Conservation (phyloP, 495 filamentous ascomycete species). For the Daldinia concentrica region DNA sequence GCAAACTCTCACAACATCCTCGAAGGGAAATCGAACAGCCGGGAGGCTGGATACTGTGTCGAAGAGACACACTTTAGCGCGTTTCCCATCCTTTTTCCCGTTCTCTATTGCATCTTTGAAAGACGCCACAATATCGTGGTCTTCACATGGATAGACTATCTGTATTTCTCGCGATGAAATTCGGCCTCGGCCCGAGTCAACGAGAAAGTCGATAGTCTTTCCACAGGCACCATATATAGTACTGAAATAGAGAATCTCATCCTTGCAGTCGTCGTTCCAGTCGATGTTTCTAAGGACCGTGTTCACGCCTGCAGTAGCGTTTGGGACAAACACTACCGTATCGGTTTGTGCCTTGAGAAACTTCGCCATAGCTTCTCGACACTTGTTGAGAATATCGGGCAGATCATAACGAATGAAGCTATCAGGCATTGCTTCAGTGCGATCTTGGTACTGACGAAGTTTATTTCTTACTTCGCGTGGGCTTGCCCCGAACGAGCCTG, state of each 20-base stretch:
- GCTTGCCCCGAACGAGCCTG: slow-evolving; percentile 81
- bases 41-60: slow-evolving; percentile 79
- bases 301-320: slow-evolving; percentile 79
- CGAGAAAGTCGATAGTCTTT: slow-evolving; percentile 72
- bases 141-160: slow-evolving; percentile 63
- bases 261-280: slow-evolving; percentile 59
- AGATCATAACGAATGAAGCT: slow-evolving; percentile 73
- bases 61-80: slow-evolving; percentile 68
- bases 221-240: slow-evolving; percentile 82
- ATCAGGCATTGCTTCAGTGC: slow-evolving; percentile 73
- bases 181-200: slow-evolving; percentile 60
- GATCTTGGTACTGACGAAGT: slow-evolving; percentile 66
- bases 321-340: slow-evolving; percentile 79
- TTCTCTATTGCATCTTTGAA: slow-evolving; percentile 59
- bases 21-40: slow-evolving; percentile 78
- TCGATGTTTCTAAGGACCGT: slow-evolving; percentile 74
- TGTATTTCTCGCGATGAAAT: slow-evolving; percentile 51
- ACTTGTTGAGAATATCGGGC: slow-evolving; percentile 66
- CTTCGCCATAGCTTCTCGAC: slow-evolving; percentile 69
- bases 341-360: slow-evolving; percentile 68
- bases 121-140: slow-evolving; percentile 61
- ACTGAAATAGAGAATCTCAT: slow-evolving; percentile 73
- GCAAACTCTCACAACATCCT: slow-evolving; percentile 67
- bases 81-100: slow-evolving; percentile 55
- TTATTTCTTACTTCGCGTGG: slow-evolving; percentile 67